These are phyloP conservation scores for Pythium inflatum DNA, from an alignment of 352 stramenopile species.

Conservation along the genomic window DNA sequence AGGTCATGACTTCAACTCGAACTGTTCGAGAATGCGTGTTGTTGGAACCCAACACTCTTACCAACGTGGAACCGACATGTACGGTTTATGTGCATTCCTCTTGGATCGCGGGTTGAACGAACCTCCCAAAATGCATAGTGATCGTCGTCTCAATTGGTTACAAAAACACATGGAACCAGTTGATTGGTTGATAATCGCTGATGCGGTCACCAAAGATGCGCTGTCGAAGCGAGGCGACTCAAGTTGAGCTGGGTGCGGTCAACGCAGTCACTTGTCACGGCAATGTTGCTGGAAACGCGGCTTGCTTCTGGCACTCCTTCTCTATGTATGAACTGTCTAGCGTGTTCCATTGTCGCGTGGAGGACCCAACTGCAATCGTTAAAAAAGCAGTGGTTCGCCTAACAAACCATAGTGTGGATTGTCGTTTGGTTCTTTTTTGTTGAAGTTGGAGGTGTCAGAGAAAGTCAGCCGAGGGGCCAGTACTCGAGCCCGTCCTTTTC, in stretches of 20 bases:
- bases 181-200: no score
- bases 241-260: background rate
- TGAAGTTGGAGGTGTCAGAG: constrained; percentile 60
- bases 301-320: background rate
- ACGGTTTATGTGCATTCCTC: background rate
- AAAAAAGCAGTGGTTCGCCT: no score
- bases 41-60: background rate
- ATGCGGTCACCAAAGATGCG: background rate
- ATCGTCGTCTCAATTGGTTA: background rate
- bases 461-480: constrained; percentile 23
- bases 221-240: background rate
- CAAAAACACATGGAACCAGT: background rate
- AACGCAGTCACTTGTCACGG: no score
- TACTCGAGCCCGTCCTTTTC: constrained; percentile 19
- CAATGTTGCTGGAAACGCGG: no score
- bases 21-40: background rate
- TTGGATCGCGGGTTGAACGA: background rate
- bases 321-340: background rate
- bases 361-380: background rate
- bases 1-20: background rate
- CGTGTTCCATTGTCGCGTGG: no score
- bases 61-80: no score
- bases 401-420: background rate
- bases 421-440: constrained; percentile 55
- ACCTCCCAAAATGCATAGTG: background rate